Evolutionary conservation across 2,329 filamentous ascomycete genomes (phyloP), one percentile per base, ranked within the genome.

Genomic region (Colletotrichum sidae): DNA sequence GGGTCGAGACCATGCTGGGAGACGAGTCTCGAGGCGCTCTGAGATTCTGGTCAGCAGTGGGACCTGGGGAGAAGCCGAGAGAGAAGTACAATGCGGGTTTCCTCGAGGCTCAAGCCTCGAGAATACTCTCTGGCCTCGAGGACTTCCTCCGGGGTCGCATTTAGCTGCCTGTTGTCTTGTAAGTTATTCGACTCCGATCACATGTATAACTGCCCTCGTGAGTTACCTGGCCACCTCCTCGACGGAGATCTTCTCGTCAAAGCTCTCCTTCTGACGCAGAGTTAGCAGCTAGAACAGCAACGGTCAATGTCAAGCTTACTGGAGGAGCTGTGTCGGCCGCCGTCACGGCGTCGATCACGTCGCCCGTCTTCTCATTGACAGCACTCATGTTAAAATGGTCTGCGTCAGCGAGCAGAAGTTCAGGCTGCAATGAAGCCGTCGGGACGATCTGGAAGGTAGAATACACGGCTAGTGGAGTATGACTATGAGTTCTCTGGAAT

Each of bases 1-100:
- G 80, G 81, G 57, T 84, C 82, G 35, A 77, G 73, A 45, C 79
- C 75, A 67, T 84, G 78, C 25, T 82, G 77, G 8, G 74, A 69
- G 15, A 83, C 67, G 8, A 83, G 68, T 6, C 11, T 45, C 45
- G 65, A n/a, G 56, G 67, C 68, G 15, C 65, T 56, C 67, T 71
- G 55, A 25, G 17, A 17, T 17, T 60, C 61, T 52, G 45, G 69
- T 60, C n/a, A 72, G 70, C 7, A 8, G 3, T 8, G 11, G n/a
- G 8, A 51, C 65, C 37, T 39, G 64, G 0, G 8, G 17, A 11
- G 2, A 4, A 4, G 6, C 10, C 17, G 17, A 17, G 6, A 6
- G 17, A 3, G 6, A 15, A 42, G 15, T 44, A 53, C 60, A 33
- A 54, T 44, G 34, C 46, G 45, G 33, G 55, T 8, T 7, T 64